Percentiles rank a stretch among this genome's conserved stretches.
Evolutionary conservation across 139 green algal genomes (phyloP).

Genomic region (Volvox africanus): DNA sequence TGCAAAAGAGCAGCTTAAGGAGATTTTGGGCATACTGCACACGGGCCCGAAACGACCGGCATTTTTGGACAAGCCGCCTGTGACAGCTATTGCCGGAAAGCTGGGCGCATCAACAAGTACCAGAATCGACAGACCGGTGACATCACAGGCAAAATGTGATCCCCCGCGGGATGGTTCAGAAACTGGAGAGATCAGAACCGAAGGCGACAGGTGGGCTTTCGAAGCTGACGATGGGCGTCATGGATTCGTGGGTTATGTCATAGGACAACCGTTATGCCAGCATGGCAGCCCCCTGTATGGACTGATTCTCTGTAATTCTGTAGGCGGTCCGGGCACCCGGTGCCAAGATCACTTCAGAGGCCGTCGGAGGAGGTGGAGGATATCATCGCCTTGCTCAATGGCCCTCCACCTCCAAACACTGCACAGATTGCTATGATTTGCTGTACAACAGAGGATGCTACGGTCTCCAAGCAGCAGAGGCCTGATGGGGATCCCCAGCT

Average conservation of each 20-base stretch:
- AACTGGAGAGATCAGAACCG: no score
- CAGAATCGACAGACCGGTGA: not conserved
- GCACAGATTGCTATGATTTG: not conserved
- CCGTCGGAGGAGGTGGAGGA: constrained; percentile 45
- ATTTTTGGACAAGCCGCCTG: constrained; percentile 41
- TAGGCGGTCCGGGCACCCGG: not conserved
- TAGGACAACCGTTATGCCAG: no score
- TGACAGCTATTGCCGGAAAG: constrained; percentile 11
- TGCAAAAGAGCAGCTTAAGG: constrained; percentile 49
- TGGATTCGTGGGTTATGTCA: no score
- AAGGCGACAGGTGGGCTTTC: not conserved
- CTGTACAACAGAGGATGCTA: no score
- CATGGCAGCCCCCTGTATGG: no score
- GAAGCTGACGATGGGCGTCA: not conserved
- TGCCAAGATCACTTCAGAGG: not conserved
- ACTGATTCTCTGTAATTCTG: not conserved
- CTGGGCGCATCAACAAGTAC: not conserved
- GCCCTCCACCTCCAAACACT: no score
- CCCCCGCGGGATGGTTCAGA: not conserved
- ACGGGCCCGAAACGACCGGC: constrained; percentile 38
- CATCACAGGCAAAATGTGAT: not conserved
- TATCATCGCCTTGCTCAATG: constrained; percentile 39
- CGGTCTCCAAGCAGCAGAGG: no score
- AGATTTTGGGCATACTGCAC: constrained; percentile 45
- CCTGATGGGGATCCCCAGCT: no score